Evolutionary conservation across 306 rosid genomes (phyloP).

Genomic region (Pyrus bretschneideri): DNA sequence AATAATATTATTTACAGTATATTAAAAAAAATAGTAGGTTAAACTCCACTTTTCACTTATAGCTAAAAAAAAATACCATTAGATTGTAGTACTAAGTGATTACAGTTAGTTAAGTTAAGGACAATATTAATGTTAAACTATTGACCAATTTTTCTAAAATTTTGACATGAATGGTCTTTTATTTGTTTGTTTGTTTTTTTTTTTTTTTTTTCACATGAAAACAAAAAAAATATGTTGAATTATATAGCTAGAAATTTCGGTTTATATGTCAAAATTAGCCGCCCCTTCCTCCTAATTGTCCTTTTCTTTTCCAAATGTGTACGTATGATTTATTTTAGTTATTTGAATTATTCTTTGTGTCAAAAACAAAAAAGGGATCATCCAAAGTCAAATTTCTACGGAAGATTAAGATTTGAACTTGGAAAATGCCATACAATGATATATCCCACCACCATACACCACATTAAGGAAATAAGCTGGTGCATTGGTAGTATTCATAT

Average conservation of each 20-base stretch:
- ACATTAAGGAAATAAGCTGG: too few relatives aligned
- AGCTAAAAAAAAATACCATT: fast-evolving
- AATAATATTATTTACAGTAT: too few relatives aligned
- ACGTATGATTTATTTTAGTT: neutral
- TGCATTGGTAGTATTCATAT: neutral
- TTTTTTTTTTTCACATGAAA: too few relatives aligned
- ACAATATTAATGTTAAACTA: too few relatives aligned
- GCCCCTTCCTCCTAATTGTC: neutral
- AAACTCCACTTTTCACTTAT: fast-evolving
- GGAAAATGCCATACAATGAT: neutral
- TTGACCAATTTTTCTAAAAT: too few relatives aligned
- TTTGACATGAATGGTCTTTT: too few relatives aligned
- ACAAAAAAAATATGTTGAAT: too few relatives aligned
- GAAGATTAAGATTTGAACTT: neutral
- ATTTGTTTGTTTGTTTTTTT: too few relatives aligned
- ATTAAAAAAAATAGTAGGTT: fast-evolving
- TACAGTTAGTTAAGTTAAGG: too few relatives aligned
- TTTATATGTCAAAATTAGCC: neutral
- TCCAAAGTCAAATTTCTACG: neutral
- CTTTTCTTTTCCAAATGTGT: neutral
- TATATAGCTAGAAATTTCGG: too few relatives aligned
- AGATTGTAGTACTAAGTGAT: too few relatives aligned
- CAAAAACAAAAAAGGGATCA: neutral
- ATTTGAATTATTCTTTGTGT: neutral
- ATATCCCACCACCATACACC: too few relatives aligned